These are phyloP conservation scores for Chlorella sp. DNA, from an alignment of 139 green algal genomes.

Conservation along the genomic window DNA sequence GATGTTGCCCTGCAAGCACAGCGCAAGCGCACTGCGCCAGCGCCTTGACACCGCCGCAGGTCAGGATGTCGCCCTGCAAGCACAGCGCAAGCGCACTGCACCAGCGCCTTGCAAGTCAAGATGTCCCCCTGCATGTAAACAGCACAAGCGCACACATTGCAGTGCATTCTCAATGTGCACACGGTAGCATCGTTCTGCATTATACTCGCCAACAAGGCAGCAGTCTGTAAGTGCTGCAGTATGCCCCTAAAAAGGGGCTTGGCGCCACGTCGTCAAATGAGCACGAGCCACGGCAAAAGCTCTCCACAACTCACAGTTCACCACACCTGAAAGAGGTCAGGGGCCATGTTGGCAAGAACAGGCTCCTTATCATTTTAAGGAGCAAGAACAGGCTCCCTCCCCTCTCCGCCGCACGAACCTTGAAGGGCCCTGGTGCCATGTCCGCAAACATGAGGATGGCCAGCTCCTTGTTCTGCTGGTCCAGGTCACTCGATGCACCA, in stretches of 20 bases:
- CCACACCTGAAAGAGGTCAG: background rate
- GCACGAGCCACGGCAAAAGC: background rate
- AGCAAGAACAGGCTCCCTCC: background rate
- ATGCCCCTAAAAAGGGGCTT: too few relatives aligned
- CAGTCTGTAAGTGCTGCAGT: background rate
- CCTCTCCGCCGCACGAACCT: background rate
- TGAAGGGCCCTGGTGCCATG: slow-evolving; percentile 10
- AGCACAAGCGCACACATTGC: too few relatives aligned
- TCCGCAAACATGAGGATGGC: slow-evolving; percentile 14
- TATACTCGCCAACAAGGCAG: background rate
- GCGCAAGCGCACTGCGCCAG: slow-evolving; percentile 1
- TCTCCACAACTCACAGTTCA: background rate
- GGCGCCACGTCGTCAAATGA: too few relatives aligned
- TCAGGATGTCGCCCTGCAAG: slow-evolving; percentile 16
- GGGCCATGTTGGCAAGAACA: background rate
- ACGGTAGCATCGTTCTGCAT: too few relatives aligned
- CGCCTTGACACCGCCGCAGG: slow-evolving; percentile 9
- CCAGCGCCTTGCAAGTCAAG: too few relatives aligned
- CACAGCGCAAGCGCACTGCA: too few relatives aligned
- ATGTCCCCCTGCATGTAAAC: too few relatives aligned
- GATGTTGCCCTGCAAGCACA: slow-evolving; percentile 14
- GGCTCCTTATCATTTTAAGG: too few relatives aligned
- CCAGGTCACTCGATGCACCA: background rate
- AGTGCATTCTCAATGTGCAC: too few relatives aligned
- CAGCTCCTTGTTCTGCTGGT: slow-evolving; percentile 16